phyloP scores from a whole-genome alignment of 2,329 filamentous ascomycete species.

The Penicillium sp. region DNA sequence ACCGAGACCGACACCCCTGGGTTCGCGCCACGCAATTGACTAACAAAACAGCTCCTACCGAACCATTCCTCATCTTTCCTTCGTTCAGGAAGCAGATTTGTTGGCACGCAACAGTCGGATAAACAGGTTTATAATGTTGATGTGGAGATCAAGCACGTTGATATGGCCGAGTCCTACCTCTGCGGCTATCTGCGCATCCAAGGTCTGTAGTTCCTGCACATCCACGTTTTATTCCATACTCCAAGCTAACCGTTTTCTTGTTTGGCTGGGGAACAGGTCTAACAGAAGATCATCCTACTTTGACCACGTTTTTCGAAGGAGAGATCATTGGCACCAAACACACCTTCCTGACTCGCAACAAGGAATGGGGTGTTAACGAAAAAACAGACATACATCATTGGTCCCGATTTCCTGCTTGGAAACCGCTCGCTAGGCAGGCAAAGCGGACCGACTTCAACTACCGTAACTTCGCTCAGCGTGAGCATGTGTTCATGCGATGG shows the following conservation, averaged over 20 bases:
- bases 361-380: slow-evolving; percentile 85
- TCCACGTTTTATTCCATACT: slow-evolving; percentile 1
- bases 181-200: slow-evolving; percentile 95
- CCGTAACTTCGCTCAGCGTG: slow-evolving; percentile 71
- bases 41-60: slow-evolving; percentile 61
- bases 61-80: slow-evolving; percentile 82
- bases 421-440: slow-evolving; percentile 66
- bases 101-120: slow-evolving; percentile 89
- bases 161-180: slow-evolving; percentile 88
- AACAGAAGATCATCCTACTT: slow-evolving; percentile 92
- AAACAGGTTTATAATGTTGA: slow-evolving; percentile 91
- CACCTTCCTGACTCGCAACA: slow-evolving; percentile 85
- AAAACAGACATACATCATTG: slow-evolving; percentile 92
- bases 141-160: slow-evolving; percentile 94
- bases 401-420: slow-evolving; percentile 84
- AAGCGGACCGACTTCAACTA: slow-evolving; percentile 58
- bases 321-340: slow-evolving; percentile 96
- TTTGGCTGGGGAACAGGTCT: too few relatives aligned
- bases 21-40: slow-evolving; percentile 16
- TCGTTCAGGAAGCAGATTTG: slow-evolving; percentile 81
- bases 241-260: slow-evolving; percentile 6
- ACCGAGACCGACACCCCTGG: slow-evolving; percentile 4
- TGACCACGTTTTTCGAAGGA: slow-evolving; percentile 97
- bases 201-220: slow-evolving; percentile 55
- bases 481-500: slow-evolving; percentile 98